Percentiles rank a stretch among this genome's conserved stretches.
These are phyloP conservation scores for Podaxis rugospora DNA, from an alignment of 768 basidiomycete genomes.

Conservation along the genomic window DNA sequence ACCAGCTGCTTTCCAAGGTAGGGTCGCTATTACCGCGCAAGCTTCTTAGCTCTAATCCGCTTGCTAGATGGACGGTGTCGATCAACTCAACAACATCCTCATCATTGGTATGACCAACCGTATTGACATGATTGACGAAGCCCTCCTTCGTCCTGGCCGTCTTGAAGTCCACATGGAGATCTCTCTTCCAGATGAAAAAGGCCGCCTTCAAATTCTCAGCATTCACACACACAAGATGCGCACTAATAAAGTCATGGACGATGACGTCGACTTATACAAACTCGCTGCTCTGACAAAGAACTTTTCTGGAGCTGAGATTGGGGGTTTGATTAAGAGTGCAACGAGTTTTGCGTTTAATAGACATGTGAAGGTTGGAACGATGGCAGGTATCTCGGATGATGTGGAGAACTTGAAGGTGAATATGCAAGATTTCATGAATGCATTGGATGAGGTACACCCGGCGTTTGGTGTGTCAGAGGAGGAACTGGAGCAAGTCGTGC, in stretches of 20 bases:
- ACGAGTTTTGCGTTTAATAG: constrained; percentile 97
- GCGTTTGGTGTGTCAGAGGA: constrained; percentile 98
- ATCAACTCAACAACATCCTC: constrained; percentile 97
- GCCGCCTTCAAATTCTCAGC: constrained; percentile 87
- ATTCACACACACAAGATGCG: constrained; percentile 98
- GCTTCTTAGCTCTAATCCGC: neutral
- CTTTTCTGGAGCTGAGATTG: constrained; percentile 96
- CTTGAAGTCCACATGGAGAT: constrained; percentile 99
- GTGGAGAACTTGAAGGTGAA: constrained; percentile 91
- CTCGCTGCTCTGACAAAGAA: constrained; percentile 89
- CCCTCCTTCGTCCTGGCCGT: constrained; percentile 93
- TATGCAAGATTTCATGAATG: constrained; percentile 80
- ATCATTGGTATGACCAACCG: constrained; percentile 99
- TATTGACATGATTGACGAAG: constrained; percentile 98
- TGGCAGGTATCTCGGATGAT: constrained; percentile 95
- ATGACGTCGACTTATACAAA: constrained; percentile 77
- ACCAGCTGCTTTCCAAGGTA: constrained; percentile 96
- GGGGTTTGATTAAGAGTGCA: constrained; percentile 94
- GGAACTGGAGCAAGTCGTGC: constrained; percentile 87
- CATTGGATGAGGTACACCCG: constrained; percentile 91
- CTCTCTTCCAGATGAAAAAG: constrained; percentile 90
- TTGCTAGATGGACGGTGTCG: constrained; percentile 95
- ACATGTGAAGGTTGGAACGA: constrained; percentile 96
- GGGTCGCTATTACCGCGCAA: neutral
- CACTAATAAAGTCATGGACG: constrained; percentile 83